Conservation (phyloP, 2,329 filamentous ascomycete species). For the Alternaria longipes region DNA sequence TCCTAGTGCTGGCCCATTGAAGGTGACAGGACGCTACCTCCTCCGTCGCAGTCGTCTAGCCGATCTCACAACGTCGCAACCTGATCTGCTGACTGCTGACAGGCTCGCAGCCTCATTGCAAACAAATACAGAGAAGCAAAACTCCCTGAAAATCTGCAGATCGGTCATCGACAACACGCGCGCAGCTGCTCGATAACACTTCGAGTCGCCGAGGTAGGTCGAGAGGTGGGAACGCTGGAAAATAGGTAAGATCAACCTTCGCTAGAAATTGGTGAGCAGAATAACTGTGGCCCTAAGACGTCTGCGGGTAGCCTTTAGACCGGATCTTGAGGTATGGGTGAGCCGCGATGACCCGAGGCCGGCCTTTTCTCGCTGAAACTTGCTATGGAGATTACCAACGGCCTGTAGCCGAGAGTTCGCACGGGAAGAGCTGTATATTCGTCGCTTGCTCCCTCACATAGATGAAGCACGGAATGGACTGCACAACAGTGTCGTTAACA, state of each 20-base stretch:
- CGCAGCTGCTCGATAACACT: neutral
- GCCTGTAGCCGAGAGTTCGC: neutral
- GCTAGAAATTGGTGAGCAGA: neutral
- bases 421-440: neutral
- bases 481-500: neutral
- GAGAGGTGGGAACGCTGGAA: neutral
- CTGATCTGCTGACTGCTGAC: neutral
- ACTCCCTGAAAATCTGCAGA: neutral
- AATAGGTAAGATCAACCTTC: constrained; percentile 6
- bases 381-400: neutral
- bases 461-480: neutral
- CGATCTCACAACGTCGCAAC: neutral
- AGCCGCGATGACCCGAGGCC: constrained; percentile 3
- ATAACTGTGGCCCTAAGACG: neutral
- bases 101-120: neutral
- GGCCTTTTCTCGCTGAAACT: constrained; percentile 2
- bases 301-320: constrained; percentile 2
- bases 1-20: neutral
- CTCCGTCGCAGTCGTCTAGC: neutral
- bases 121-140: constrained; percentile 1
- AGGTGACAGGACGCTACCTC: neutral
- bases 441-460: neutral
- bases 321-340: neutral
- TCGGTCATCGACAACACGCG: neutral
- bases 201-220: neutral